Percentiles rank a stretch among this genome's conserved stretches.
Evolutionary conservation across 371 early-diverging fungal species (phyloP).

Genomic region (Rhizopus sp.): DNA sequence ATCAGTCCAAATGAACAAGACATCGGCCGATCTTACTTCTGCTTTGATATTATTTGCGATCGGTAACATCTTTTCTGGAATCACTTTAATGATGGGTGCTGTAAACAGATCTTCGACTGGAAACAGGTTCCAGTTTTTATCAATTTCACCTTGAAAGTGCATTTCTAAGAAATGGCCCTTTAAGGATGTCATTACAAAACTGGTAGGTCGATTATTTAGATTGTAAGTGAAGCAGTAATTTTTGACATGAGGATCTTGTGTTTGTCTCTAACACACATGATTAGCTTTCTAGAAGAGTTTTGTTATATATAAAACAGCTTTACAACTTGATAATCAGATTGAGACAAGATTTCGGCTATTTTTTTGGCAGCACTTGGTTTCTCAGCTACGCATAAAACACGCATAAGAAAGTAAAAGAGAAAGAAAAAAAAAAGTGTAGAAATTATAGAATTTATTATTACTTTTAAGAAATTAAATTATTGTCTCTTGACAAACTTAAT

Average conservation of each 20-base stretch:
- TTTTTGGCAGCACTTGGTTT: constrained; percentile 97
- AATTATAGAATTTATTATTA: too few relatives aligned
- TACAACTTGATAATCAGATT: constrained; percentile 22
- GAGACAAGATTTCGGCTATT: constrained; percentile 83
- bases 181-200: constrained; percentile 87
- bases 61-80: constrained; percentile 39
- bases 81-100: constrained; percentile 1
- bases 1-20: constrained; percentile 99
- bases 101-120: constrained; percentile 69
- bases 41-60: constrained; percentile 68
- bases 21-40: constrained; percentile 63
- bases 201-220: constrained; percentile 53
- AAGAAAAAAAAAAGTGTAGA: too few relatives aligned
- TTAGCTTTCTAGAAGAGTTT: constrained; percentile 1
- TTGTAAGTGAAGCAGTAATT: constrained; percentile 80
- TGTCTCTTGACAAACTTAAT: constrained; percentile 22
- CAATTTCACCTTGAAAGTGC: constrained; percentile 64
- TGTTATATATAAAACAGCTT: too few relatives aligned
- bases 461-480: neutral
- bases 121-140: constrained; percentile 62
- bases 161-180: constrained; percentile 76
- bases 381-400: constrained; percentile 96
- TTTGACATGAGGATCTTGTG: constrained; percentile 66
- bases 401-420: constrained; percentile 1
- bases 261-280: constrained; percentile 41